Percentiles rank a stretch among this genome's conserved stretches.
Evolutionary conservation across 2,329 filamentous ascomycete species (phyloP).

Genomic region (Clarireedia homoeocarpa): DNA sequence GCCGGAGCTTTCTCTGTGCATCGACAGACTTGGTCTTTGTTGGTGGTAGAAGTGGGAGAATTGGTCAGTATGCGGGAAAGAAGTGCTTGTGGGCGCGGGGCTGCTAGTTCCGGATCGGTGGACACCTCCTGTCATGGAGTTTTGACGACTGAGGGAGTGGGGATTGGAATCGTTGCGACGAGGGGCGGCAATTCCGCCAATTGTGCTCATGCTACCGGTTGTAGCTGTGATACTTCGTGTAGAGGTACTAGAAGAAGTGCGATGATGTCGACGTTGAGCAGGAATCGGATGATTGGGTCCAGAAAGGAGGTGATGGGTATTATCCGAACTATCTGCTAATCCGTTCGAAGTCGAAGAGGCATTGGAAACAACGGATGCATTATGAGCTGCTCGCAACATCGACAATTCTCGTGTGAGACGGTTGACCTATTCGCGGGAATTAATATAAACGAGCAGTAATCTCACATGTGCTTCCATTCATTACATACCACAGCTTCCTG

Average conservation of each 20-base stretch:
- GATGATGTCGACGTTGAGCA: constrained; percentile 46
- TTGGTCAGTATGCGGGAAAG: constrained; percentile 25
- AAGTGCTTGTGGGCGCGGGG: constrained; percentile 20
- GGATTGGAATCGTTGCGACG: constrained; percentile 17
- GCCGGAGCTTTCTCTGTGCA: constrained; percentile 22
- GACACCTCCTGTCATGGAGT: constrained; percentile 22
- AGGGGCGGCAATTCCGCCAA: constrained; percentile 19
- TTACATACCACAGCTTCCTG: constrained; percentile 79
- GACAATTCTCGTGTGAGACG: constrained; percentile 84
- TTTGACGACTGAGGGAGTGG: constrained; percentile 26
- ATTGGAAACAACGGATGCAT: constrained; percentile 58
- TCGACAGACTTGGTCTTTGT: constrained; percentile 19
- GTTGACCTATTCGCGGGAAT: constrained; percentile 58
- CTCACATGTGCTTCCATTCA: background rate
- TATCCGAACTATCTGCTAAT: constrained; percentile 40
- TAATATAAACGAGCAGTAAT: background rate
- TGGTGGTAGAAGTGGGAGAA: constrained; percentile 24
- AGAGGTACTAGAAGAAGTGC: constrained; percentile 44
- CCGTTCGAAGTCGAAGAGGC: constrained; percentile 53
- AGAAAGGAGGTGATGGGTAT: constrained; percentile 46
- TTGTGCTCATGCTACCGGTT: constrained; percentile 32
- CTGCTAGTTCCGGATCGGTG: constrained; percentile 26
- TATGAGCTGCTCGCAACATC: constrained; percentile 65
- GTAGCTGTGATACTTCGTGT: constrained; percentile 43
- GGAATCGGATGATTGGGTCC: constrained; percentile 52